These are phyloP conservation scores for Serendipita vermifera DNA, from an alignment of 768 basidiomycete genomes.

Conservation along the genomic window DNA sequence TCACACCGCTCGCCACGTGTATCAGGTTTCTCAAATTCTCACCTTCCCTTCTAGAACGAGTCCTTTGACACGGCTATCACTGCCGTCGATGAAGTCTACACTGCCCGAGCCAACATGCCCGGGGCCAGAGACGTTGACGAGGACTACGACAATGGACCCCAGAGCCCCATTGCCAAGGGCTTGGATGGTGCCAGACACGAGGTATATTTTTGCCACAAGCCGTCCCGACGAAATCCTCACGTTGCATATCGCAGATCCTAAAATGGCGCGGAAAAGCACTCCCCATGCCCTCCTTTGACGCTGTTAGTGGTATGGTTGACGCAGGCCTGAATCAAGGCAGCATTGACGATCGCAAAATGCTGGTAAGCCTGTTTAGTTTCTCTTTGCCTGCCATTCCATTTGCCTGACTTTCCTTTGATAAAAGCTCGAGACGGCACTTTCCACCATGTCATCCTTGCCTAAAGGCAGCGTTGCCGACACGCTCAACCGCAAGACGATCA, in stretches of 20 bases:
- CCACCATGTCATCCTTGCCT: slow-evolving; percentile 7
- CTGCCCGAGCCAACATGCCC: not conserved
- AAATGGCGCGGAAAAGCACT: not conserved
- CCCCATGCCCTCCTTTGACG: not conserved
- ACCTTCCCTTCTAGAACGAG: not conserved
- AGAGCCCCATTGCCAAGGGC: slow-evolving; percentile 2
- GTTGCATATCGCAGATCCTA: not conserved
- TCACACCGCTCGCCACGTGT: not conserved
- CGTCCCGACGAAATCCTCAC: not conserved
- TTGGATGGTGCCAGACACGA: slow-evolving; percentile 1
- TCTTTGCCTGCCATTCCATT: not conserved
- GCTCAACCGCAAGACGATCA: slow-evolving; percentile 12
- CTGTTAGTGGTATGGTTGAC: slow-evolving; percentile 13
- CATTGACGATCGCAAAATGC: slow-evolving; percentile 65
- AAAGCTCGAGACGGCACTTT: slow-evolving; percentile 22
- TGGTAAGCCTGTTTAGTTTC: slow-evolving; percentile 33
- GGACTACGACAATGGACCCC: slow-evolving; percentile 7
- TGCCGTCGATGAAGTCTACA: slow-evolving; percentile 4
- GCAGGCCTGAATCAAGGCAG: slow-evolving; percentile 18
- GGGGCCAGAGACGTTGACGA: slow-evolving; percentile 6
- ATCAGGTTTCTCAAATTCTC: not conserved
- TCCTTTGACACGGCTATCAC: slow-evolving; percentile 6
- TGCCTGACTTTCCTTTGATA: slow-evolving; percentile 20
- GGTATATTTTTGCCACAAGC: not conserved
- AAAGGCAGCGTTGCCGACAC: slow-evolving; percentile 19